A percentile compares a stretch with the other conserved stretches of the same genome.
Conservation (phyloP, 257 asterid species). For the Capsicum rhomboideum region DNA sequence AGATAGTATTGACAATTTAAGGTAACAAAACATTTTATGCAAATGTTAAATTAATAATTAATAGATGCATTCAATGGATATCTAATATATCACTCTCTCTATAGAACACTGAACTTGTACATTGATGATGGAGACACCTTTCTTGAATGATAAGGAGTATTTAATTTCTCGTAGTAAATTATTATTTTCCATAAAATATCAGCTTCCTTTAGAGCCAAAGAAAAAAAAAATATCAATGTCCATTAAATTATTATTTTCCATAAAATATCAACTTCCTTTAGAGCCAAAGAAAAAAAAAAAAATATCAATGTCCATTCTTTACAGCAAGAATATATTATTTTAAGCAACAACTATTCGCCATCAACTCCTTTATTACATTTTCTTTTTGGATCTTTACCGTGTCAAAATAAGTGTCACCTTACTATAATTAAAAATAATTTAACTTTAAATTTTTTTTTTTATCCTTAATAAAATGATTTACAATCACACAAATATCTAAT, state of each 20-base stretch:
- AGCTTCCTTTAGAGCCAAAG: not conserved
- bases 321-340: not conserved
- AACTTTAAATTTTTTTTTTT: no score
- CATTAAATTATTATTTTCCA: not conserved
- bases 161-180: not conserved
- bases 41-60: not conserved
- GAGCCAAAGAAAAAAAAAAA: not conserved
- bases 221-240: not conserved
- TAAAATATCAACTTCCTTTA: not conserved
- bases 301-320: not conserved
- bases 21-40: not conserved
- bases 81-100: not conserved
- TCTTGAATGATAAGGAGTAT: not conserved
- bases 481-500: no score
- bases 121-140: not conserved
- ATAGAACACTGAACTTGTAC: not conserved
- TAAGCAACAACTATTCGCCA: not conserved
- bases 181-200: not conserved
- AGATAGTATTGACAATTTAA: not conserved
- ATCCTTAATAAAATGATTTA: no score
- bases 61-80: not conserved
- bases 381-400: no score
- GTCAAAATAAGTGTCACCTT: no score
- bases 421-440: no score
- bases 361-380: not conserved